A percentile compares a stretch with the other conserved stretches of the same genome.
Conservation (phyloP, 1,284 basidiomycete genomes). For the Takashimella koratensis region DNA sequence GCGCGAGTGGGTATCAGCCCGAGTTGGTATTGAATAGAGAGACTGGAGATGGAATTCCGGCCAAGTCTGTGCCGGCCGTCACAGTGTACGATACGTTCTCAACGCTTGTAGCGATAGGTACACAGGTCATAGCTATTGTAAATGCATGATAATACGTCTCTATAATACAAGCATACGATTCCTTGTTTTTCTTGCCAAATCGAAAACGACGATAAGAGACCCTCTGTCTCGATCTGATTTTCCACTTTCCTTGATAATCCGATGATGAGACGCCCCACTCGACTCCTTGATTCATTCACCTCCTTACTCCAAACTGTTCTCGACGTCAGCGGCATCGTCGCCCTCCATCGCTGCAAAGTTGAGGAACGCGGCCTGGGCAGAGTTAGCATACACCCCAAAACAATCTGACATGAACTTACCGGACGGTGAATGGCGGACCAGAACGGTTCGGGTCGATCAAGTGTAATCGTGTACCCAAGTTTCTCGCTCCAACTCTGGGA, state of each 20-base stretch:
- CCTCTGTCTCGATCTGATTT: too few species aligned
- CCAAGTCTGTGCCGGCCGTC: too few species aligned
- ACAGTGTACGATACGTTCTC: too few species aligned
- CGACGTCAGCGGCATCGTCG: conserved; percentile 85
- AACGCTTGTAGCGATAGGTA: too few species aligned
- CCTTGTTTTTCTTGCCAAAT: not conserved
- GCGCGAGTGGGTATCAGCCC: too few species aligned
- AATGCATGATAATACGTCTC: not conserved
- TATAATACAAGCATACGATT: not conserved
- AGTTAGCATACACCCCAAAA: too few species aligned
- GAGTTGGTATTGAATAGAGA: too few species aligned
- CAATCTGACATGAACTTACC: conserved; percentile 15
- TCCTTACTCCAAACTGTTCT: conserved; percentile 57
- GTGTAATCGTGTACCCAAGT: conserved; percentile 76
- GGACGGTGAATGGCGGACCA: conserved; percentile 93
- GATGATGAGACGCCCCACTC: too few species aligned
- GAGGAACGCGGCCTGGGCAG: conserved; percentile 75
- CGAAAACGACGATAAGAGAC: not conserved
- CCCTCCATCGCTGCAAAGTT: conserved; percentile 83
- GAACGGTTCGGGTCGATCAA: conserved; percentile 89
- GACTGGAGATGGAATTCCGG: too few species aligned
- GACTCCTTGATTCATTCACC: too few species aligned
- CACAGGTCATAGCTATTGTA: too few species aligned
- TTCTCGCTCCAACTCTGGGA: conserved; percentile 86
- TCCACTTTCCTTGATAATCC: too few species aligned